phyloP scores from a whole-genome alignment of 1,284 basidiomycete genomes.

The Heterobasidion irregulare region DNA sequence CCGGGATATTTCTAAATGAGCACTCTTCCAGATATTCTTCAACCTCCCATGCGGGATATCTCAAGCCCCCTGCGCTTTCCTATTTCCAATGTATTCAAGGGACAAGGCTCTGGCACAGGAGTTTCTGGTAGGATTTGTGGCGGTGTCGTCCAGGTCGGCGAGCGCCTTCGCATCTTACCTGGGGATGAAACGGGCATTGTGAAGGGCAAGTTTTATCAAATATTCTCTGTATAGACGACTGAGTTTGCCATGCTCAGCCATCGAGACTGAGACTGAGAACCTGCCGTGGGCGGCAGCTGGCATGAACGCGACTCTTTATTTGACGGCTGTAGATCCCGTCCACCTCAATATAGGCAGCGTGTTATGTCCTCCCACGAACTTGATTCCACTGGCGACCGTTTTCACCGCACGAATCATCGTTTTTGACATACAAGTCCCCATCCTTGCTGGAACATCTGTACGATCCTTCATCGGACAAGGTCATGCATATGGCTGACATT shows the following conservation, averaged over 20 bases:
- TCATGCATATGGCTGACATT: neutral
- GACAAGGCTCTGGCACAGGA: constrained; percentile 73
- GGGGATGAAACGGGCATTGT: constrained; percentile 88
- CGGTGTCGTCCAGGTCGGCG: constrained; percentile 90
- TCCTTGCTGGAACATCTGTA: constrained; percentile 83
- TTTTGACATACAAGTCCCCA: constrained; percentile 88
- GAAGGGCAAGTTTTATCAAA: constrained; percentile 44
- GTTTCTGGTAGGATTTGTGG: constrained; percentile 84
- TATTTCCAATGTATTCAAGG: constrained; percentile 93
- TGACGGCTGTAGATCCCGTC: constrained; percentile 81
- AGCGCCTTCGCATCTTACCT: constrained; percentile 79
- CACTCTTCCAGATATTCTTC: constrained; percentile 55
- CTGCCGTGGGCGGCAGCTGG: constrained; percentile 90
- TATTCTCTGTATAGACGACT: constrained; percentile 1
- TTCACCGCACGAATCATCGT: constrained; percentile 89
- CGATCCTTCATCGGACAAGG: constrained; percentile 12
- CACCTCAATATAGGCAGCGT: constrained; percentile 86
- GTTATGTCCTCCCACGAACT: constrained; percentile 67
- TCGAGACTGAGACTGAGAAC: constrained; percentile 76
- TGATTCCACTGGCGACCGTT: constrained; percentile 66
- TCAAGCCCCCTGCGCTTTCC: constrained; percentile 79
- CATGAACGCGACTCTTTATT: constrained; percentile 79
- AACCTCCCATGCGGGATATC: constrained; percentile 77
- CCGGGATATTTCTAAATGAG: neutral
- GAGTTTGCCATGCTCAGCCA: constrained; percentile 42